Evolutionary conservation across 2,329 filamentous ascomycete species (phyloP), one percentile per base, ranked within the genome.

Genomic region (Ustulina deusta): DNA sequence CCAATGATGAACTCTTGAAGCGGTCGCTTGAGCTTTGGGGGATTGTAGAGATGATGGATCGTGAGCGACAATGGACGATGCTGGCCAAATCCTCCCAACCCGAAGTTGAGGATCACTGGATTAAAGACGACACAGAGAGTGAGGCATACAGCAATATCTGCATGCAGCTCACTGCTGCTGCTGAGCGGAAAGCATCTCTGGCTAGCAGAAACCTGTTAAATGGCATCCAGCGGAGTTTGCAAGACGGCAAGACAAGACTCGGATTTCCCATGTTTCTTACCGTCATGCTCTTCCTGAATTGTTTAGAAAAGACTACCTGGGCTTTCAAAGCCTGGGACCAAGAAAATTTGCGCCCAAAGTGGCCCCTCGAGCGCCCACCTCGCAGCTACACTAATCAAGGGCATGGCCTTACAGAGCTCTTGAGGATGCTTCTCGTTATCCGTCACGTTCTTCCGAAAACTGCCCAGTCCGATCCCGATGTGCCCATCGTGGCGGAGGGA

Each of bases 241-340:
- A 89, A 66, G 87, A 89, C 73, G 87, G 86, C 77, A 88, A 89
- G 73, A 84, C 83, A 63, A 87, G 85, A 72, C 83, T 88, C 61
- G 85, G 85, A 36, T 89, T 89, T 73, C 84, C 84, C 71, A 86
- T 89, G 78, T 90, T 89, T 73, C 83, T 90, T 25, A 85, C 88
- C 2, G 84, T 87, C 2, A 77, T 91, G 63, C 85, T 91, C 61
- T 85, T 90, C 69, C 83, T 91, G 55, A 90, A 89, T 74, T 90
- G 87, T 71, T 82, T 90, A 15, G 89, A 91, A 75, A 91, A 90
- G 79, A 88, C 87, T 0, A 90, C 88, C 0, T 91, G 89, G 89
- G 86, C 87, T 0, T 90, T 90, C 79, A 89, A 90, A 69, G 88
- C 87, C 1, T 91, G 88, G 88, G 88, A 90, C 72, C 86, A 90